phyloP scores from a whole-genome alignment of 352 stramenopile species.

The Phytophthora hybrid region DNA sequence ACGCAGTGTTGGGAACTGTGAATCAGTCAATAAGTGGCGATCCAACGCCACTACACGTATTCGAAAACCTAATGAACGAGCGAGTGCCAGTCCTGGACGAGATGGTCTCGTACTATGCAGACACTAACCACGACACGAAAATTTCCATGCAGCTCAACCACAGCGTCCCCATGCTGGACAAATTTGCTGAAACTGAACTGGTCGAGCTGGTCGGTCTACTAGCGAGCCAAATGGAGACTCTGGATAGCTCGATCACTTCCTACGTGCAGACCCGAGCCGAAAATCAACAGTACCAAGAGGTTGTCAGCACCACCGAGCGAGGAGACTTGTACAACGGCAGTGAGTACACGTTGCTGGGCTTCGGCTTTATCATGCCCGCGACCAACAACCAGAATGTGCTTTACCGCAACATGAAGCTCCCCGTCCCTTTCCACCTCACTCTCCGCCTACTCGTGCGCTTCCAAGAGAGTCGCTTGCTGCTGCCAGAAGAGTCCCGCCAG shows the following conservation, averaged over 20 bases:
- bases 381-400: conserved; percentile 69
- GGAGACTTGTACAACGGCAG: conserved; percentile 58
- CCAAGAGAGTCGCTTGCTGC: conserved; percentile 66
- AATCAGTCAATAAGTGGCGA: conserved; percentile 42
- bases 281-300: conserved; percentile 45
- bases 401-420: conserved; percentile 62
- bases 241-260: conserved; percentile 39
- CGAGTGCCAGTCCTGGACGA: conserved; percentile 40
- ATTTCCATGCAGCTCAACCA: conserved; percentile 36
- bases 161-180: conserved; percentile 34
- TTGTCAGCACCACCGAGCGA: conserved; percentile 45
- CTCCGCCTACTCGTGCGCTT: conserved; percentile 62
- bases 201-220: conserved; percentile 41
- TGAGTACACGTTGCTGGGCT: conserved; percentile 64
- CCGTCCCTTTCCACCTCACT: conserved; percentile 61
- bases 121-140: conserved; percentile 42
- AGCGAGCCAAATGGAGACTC: conserved; percentile 25
- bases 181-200: conserved; percentile 49
- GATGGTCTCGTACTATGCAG: conserved; percentile 52
- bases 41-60: conserved; percentile 42
- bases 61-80: conserved; percentile 41
- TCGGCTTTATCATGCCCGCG: conserved; percentile 59
- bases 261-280: conserved; percentile 46
- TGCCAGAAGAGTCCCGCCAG: conserved; percentile 58
- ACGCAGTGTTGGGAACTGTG: conserved; percentile 56